Conservation (phyloP, 306 rosid genomes). For the Benincasa hispida region DNA sequence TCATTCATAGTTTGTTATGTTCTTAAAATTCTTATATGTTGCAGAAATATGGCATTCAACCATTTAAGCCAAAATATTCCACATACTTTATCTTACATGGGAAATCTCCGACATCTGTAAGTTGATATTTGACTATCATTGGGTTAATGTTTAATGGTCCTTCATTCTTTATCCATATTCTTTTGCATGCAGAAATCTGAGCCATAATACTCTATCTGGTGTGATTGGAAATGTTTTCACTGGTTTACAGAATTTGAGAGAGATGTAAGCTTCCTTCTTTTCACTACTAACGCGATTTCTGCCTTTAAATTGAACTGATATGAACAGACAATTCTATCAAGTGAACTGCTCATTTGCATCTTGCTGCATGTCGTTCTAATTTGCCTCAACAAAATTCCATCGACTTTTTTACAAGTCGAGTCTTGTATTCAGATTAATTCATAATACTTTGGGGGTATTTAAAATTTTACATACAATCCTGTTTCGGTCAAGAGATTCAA, state of each 20-base stretch:
- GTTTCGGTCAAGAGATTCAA: background rate
- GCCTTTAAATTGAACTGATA: constrained; percentile 11
- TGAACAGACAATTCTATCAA: background rate
- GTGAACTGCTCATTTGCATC: background rate
- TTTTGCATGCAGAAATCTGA: constrained; percentile 62
- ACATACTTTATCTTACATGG: constrained; percentile 43
- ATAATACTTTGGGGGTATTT: background rate
- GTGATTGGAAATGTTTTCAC: constrained; percentile 73
- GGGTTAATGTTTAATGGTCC: background rate
- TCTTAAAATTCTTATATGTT: constrained; percentile 9
- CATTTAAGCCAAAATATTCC: constrained; percentile 52
- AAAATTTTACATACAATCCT: background rate
- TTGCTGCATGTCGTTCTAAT: background rate
- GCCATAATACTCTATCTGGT: constrained; percentile 74
- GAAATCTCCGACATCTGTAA: constrained; percentile 61
- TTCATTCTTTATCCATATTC: constrained; percentile 7
- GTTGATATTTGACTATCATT: constrained; percentile 13
- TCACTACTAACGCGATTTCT: background rate
- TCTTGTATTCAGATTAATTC: background rate
- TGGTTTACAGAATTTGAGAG: constrained; percentile 58
- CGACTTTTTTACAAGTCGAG: background rate
- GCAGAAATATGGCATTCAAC: constrained; percentile 83
- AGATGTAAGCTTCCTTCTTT: constrained; percentile 49
- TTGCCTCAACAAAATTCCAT: background rate
- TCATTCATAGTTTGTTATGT: background rate